Percentiles rank a stretch among this genome's conserved stretches.
Evolutionary conservation across 1,139 yeast species (phyloP).

Genomic region (Sugiyamaella castrensis): DNA sequence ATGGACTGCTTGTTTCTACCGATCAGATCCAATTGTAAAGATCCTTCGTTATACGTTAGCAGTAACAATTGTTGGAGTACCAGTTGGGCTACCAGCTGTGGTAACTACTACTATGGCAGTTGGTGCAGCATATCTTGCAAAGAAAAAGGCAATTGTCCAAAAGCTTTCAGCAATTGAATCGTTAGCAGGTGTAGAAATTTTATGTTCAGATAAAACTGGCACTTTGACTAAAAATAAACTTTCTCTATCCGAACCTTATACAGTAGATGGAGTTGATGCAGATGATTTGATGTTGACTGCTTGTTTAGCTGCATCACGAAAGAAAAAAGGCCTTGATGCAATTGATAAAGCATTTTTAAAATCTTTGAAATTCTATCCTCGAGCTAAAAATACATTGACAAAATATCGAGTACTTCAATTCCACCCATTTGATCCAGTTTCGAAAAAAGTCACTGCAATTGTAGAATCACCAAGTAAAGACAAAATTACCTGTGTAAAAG

Average conservation of each 20-base stretch:
- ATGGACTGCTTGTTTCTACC: constrained; percentile 95
- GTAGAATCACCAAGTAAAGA: constrained; percentile 69
- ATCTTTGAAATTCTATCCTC: constrained; percentile 63
- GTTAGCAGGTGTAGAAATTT: constrained; percentile 97
- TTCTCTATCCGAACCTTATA: constrained; percentile 97
- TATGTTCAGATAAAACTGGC: constrained; percentile 99
- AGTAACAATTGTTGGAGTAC: constrained; percentile 98
- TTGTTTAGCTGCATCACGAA: constrained; percentile 97
- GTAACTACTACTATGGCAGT: constrained; percentile 99
- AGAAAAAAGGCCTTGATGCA: constrained; percentile 98
- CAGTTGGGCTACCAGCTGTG: constrained; percentile 99
- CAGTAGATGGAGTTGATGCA: constrained; percentile 98
- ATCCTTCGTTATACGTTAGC: constrained; percentile 91
- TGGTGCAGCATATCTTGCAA: constrained; percentile 99
- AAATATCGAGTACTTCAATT: constrained; percentile 65
- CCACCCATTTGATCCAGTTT: constrained; percentile 71
- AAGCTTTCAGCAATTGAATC: constrained; percentile 98
- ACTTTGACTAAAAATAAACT: constrained; percentile 97
- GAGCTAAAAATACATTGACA: constrained; percentile 55
- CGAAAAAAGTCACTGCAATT: constrained; percentile 67
- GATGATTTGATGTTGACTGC: constrained; percentile 98
- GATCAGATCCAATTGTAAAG: constrained; percentile 82
- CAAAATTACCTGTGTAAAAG: constrained; percentile 65
- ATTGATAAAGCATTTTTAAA: constrained; percentile 96
- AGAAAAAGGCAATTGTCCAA: constrained; percentile 98